Evolutionary conservation across 1,139 yeast genomes (phyloP).

Genomic region (Candida pseudoviswanathii): DNA sequence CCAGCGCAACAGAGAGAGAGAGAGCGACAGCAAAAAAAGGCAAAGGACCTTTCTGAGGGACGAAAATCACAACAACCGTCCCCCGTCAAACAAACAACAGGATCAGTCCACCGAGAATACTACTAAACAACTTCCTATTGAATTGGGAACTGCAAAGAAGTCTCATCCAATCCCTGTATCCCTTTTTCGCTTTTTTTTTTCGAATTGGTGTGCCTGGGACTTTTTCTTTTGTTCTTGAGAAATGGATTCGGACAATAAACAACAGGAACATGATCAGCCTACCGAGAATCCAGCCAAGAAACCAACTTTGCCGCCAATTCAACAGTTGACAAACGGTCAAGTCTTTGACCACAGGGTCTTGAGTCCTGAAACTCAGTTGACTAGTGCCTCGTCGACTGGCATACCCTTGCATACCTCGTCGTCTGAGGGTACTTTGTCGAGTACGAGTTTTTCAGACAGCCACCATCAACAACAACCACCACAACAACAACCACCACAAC

Average conservation of each 20-base stretch:
- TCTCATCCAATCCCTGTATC: not conserved
- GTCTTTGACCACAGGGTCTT: not conserved
- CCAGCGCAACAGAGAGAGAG: too few relatives aligned
- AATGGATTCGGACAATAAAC: not conserved
- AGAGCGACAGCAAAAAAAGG: not conserved
- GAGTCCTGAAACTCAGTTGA: not conserved
- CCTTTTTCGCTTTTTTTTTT: not conserved
- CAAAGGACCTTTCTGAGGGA: conserved; percentile 2
- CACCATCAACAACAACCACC: not conserved
- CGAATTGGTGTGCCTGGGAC: not conserved
- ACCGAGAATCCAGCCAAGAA: conserved; percentile 1
- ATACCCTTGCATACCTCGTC: not conserved
- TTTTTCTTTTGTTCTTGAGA: not conserved
- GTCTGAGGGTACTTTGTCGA: not conserved
- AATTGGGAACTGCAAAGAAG: not conserved
- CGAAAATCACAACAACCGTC: not conserved
- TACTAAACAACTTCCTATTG: not conserved
- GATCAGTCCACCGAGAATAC: not conserved
- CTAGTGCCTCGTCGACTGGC: not conserved
- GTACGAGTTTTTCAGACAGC: not conserved
- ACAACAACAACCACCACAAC: not conserved
- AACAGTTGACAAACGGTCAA: conserved; percentile 8
- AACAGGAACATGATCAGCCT: not conserved
- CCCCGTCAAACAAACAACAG: too few relatives aligned
- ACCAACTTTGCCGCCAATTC: conserved; percentile 10